Base-by-base conservation (phyloP, 2,329 filamentous ascomycete species). In the Coleophoma eucalyptorum region DNA sequence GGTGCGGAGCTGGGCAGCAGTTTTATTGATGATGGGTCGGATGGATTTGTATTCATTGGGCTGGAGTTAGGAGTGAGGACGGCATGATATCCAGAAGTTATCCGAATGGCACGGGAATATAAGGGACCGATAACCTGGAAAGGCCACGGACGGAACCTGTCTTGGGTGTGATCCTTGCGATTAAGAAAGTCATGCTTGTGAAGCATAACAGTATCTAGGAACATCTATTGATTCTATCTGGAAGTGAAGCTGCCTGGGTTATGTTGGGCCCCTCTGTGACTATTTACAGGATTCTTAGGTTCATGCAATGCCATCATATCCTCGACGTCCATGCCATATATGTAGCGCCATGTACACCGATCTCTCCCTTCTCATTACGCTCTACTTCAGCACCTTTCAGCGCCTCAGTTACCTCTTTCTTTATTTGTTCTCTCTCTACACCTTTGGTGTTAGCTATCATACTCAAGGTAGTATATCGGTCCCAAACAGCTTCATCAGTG, bases 331-430 rank as follows among this genome's bases (percentile, higher is more conserved):
- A 90, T 10, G 73, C 78, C 60, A 82, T 75, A 63, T 79, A 79
- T 12, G 85, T 88, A 49, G 73, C 67, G 3, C 83, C 86, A 67
- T 89, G 84, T 41, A 88, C 63, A 16, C 77, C 77, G 47, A 89
- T 72, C 65, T 87, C 77, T 0, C 82, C 84, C 49, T 78, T 73
- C 5, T 77, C 78, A 56, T 89, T 85, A 52, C 71, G 74, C 60
- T 80, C 75, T 1, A 78, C 79, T 51, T 81, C 79, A 1, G 71
- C 69, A 13, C 66, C 70, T 31, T 72, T 70, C 53, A 89, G 55
- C 8, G 77, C 76, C 49, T 79, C 72, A 47, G 83, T 77, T 54
- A 85, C 77, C 51, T 69, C 67, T 41, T 70, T 71, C 50, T 72
- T 71, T 43, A 80, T 77, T 40, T 71, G 67, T 50, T 70, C 72